These are phyloP conservation scores for Westerdykella aurantiaca DNA, from an alignment of 2,329 filamentous ascomycete genomes.

Conservation along the genomic window DNA sequence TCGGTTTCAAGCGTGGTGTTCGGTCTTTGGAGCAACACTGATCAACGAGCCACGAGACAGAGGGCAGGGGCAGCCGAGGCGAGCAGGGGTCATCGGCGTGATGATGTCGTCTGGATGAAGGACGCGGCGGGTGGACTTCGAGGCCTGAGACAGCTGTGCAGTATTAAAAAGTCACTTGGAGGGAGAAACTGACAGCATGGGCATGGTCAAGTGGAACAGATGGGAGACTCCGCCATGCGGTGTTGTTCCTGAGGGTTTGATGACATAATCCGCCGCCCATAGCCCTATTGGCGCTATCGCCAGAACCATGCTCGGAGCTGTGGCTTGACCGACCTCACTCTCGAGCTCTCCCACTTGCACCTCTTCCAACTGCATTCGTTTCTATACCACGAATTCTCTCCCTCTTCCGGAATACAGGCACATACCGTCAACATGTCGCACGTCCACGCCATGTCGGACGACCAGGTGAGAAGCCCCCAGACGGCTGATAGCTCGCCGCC, in stretches of 20 bases:
- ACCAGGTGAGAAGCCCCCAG: slow-evolving; percentile 63
- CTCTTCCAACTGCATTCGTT: slow-evolving; percentile 8
- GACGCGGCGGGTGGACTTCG: neutral
- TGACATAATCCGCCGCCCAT: neutral
- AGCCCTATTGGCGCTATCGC: slow-evolving; percentile 7
- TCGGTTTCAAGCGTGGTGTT: neutral
- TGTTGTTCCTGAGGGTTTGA: neutral
- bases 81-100: slow-evolving; percentile 28
- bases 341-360: slow-evolving; percentile 19
- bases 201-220: no score
- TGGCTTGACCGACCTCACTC: slow-evolving; percentile 9
- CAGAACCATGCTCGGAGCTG: slow-evolving; percentile 19
- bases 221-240: neutral
- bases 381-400: slow-evolving; percentile 6
- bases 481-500: slow-evolving; percentile 18
- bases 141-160: neutral
- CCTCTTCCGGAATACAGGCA: neutral
- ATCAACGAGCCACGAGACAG: slow-evolving; percentile 19
- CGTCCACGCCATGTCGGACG: slow-evolving; percentile 91
- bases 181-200: no score
- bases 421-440: slow-evolving; percentile 70
- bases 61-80: slow-evolving; percentile 19
- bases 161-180: neutral
- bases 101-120: slow-evolving; percentile 20
- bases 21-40: neutral